Base-by-base conservation (phyloP, 306 rosid genomes). In the Cotoneaster glaucophyllus region DNA sequence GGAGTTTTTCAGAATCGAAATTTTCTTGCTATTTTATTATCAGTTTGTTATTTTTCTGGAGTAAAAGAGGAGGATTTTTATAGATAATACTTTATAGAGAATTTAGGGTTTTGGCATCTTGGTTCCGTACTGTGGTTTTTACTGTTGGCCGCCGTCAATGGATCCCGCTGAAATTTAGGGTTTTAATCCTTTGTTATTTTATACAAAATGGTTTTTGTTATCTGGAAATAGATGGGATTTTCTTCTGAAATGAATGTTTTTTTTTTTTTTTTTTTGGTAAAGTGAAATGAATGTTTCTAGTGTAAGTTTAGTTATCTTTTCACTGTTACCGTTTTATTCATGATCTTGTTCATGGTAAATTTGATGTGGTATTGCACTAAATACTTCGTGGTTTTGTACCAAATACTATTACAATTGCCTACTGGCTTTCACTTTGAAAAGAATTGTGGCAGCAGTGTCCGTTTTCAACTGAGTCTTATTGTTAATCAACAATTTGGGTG, bases 61-160 rank as follows among this genome's bases (percentile, higher is more conserved):
- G 57, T 50, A n/a, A 50, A 64, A 54, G 1, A 34, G 26, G 34
- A 43, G 62, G 24, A 28, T 25, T 64, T 22, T 48, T 48, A 3
- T 41, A 9, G 44, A 41, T 41, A 10, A 41, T 10, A 17, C 54
- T 17, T 52, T 64, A 11, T 19, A 11, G 22, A 53, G 73, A 4
- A 10, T 32, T 62, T 78, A 62, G 81, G 81, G 63, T 78, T 78
- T 70, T 32, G 64, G 75, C 67, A 61, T 45, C 70, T 45, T 70
- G 5, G 37, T 17, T 41, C 34, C n/a, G 37, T 59, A 28, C 61
- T 39, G 31, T 50, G 74, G 15, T 43, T 54, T 79, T 24, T 41
- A 48, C 24, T 32, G 43, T 45, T 3, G 10, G 54, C 58, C 43
- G 11, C 68, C 24, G 29, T 65, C 39, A 8, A 11, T 41, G 67